Evolutionary conservation across 148 eudicot genomes (phyloP).

Genomic region (Rhododendron mucronatum): DNA sequence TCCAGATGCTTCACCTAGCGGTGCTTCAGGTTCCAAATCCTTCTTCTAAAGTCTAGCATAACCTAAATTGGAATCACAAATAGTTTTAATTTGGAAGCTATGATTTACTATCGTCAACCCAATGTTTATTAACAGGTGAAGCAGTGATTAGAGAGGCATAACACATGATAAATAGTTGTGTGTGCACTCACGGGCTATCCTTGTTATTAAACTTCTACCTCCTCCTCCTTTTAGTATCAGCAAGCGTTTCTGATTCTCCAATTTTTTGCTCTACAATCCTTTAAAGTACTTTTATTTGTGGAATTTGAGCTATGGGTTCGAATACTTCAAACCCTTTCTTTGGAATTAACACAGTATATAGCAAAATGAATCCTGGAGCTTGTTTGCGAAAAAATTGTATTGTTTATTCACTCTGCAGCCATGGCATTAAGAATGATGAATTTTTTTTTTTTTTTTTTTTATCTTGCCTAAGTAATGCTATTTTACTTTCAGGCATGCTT

Average conservation of each 20-base stretch:
- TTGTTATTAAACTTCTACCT: not conserved
- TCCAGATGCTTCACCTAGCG: constrained; percentile 98
- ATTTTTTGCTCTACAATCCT: not conserved
- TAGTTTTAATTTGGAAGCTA: not conserved
- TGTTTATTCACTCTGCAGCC: not conserved
- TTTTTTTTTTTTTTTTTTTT: not conserved
- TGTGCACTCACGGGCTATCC: not conserved
- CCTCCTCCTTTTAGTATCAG: not conserved
- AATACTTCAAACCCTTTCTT: not conserved
- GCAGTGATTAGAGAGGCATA: not conserved
- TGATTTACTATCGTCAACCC: not conserved
- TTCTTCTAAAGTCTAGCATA: not conserved
- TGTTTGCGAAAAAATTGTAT: not conserved
- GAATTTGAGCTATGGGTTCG: not conserved
- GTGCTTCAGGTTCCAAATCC: constrained; percentile 72
- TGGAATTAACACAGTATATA: not conserved
- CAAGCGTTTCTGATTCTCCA: not conserved
- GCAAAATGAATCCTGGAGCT: not conserved
- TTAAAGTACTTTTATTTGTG: not conserved
- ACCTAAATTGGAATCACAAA: not conserved
- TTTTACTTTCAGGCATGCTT: constrained; percentile 52
- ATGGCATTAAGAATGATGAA: constrained; percentile 5
- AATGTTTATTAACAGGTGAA: not conserved
- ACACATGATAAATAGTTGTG: not conserved
- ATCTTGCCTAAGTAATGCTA: not conserved